Base-by-base conservation (phyloP, 768 basidiomycete species). In the Paxillus rubicundulus region DNA sequence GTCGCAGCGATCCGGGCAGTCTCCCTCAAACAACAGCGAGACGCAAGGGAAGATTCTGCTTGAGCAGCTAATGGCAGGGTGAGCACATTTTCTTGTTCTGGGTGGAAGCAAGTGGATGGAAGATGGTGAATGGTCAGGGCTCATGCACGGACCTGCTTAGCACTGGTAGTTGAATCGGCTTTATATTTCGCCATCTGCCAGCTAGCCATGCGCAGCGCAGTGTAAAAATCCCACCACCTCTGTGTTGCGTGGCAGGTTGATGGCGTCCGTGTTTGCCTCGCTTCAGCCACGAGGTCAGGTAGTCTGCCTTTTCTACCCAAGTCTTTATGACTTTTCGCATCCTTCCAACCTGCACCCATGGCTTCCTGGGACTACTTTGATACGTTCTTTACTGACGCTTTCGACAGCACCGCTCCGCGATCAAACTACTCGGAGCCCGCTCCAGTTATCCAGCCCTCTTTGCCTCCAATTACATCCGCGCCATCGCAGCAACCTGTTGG, bases 61-160 rank as follows among this genome's bases (percentile, higher is more conserved):
- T 54, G 89, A 92, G 58, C 87, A 90, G 64, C 74, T 92, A 54
- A 88, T 92, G 84, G 76, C 83, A 51, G 85, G 87, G 89, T 92
- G 65, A 72, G 86, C 76, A 14, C 54, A 50, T 27, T 51, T 57
- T 52, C 52, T 58, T 50, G 38, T 33, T 44, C 18, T 42, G 33
- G 28, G 40, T 28, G 9, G 18, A n/a, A n/a, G n/a, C 24, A 42
- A 18, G 39, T 38, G 30, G 44, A 27, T 17, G 58, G 41, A 14
- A 30, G 44, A 14, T 24, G 27, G 45, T 42, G 51, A 3, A 14
- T 45, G 37, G 17, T 37, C 43, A 13, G 4, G 17, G 44, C 49
- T 50, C 42, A 39, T 50, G 53, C 53, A 55, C 45, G 50, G 49
- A 43, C 51, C 47, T 50, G 9, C 16, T 42, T 20, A 45, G 42